A percentile compares a stretch with the other conserved stretches of the same genome.
Conservation (phyloP, 768 basidiomycete species). For the Suillus variegatus region DNA sequence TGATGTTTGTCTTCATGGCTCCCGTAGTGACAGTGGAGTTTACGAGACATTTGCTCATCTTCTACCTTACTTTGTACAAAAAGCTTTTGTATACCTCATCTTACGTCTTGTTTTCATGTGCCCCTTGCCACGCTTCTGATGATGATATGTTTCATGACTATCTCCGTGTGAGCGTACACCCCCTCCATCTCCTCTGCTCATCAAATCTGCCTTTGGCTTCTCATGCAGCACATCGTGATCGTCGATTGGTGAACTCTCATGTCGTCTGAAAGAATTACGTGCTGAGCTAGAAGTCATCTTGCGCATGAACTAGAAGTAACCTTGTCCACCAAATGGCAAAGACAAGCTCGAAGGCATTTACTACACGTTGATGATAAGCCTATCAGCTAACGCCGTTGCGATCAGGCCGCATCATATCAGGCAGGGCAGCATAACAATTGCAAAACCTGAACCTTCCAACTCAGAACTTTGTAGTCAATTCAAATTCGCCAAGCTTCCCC, state of each 20-base stretch:
- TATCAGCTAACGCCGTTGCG: background rate
- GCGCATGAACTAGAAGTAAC: background rate
- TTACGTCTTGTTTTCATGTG: constrained; percentile 38
- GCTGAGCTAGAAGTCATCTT: background rate
- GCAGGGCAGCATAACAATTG: background rate
- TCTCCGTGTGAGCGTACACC: constrained; percentile 14
- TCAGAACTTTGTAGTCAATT: background rate
- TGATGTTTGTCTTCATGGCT: constrained; percentile 22
- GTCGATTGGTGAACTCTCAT: background rate
- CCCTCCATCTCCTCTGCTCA: background rate
- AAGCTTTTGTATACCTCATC: constrained; percentile 28
- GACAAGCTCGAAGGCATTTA: background rate
- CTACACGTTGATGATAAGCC: background rate
- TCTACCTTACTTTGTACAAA: constrained; percentile 18
- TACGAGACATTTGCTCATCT: constrained; percentile 13
- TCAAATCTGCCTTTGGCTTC: background rate
- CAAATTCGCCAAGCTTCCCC: background rate
- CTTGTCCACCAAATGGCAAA: background rate
- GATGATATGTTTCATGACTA: constrained; percentile 44
- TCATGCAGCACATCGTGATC: background rate
- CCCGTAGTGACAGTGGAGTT: constrained; percentile 13
- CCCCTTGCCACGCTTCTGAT: constrained; percentile 38
- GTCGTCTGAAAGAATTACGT: background rate
- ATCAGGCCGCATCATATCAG: background rate
- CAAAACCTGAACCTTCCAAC: background rate